phyloP scores from a whole-genome alignment of 208 protist species.

The Trypanosoma brucei region DNA sequence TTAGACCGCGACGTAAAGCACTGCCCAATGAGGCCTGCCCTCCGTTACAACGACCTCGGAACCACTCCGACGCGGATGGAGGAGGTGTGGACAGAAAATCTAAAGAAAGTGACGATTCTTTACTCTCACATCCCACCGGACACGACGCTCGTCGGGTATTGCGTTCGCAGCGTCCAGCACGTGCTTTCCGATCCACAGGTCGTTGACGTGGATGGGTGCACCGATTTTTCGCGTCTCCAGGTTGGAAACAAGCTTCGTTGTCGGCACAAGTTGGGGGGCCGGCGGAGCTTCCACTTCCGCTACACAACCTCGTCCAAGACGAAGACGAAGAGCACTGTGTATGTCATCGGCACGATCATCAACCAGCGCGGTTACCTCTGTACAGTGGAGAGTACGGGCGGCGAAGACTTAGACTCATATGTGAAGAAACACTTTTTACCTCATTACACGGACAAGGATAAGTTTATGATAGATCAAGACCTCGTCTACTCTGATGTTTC shows the following conservation, averaged over 20 bases:
- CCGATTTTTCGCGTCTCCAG: conserved; percentile 37
- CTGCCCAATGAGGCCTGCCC: conserved; percentile 45
- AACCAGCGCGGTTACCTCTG: conserved; percentile 75
- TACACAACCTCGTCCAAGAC: conserved; percentile 47
- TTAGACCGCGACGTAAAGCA: conserved; percentile 57
- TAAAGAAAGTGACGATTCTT: conserved; percentile 62
- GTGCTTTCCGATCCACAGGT: conserved; percentile 63
- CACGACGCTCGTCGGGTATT: conserved; percentile 62
- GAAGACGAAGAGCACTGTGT: conserved; percentile 52
- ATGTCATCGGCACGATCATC: conserved; percentile 69
- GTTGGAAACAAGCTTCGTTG: conserved; percentile 69
- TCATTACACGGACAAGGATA: conserved; percentile 35
- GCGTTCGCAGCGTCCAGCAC: conserved; percentile 67
- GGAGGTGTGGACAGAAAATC: conserved; percentile 68
- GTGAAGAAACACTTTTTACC: conserved; percentile 61
- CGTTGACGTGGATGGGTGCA: conserved; percentile 69
- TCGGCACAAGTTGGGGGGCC: conserved; percentile 43
- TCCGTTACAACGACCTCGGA: conserved; percentile 61
- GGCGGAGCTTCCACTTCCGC: conserved; percentile 67
- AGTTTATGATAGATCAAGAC: conserved; percentile 70
- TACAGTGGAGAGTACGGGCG: conserved; percentile 53
- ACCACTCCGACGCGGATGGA: conserved; percentile 31
- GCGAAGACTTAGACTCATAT: conserved; percentile 75
- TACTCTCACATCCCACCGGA: conserved; percentile 72
- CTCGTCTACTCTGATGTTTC: conserved; percentile 57